Base-by-base conservation (phyloP, 768 basidiomycete species). In the Rhodocollybia butyracea region DNA sequence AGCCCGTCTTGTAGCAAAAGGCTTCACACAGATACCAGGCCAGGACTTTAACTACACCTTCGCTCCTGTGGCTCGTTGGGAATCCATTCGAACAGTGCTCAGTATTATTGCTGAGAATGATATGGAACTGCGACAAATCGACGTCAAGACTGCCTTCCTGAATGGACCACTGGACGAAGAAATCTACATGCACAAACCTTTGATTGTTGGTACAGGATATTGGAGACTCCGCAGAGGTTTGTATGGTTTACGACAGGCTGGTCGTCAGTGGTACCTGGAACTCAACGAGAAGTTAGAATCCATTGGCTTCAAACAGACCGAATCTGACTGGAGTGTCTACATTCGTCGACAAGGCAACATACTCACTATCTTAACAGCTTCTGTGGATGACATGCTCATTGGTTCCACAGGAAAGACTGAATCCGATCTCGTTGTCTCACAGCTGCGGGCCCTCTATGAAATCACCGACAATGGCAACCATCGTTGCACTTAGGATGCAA, bases 181-280 rank as follows among this genome's bases (percentile, higher is more conserved):
- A 2, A 71, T 76, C 46, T 76, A 70, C 59, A 72, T 76, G 69
- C 48, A 63, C 24, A 58, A 64, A 19, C 70, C 70, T 2, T 60
- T 54, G 0, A 40, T 56, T 21, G 26, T 54, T 21, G 53, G 53
- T 3, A 26, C 19, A 8, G 67, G 71, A 1, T 66, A 59, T 22
- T 48, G 54, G 45, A n/a, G 46, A 3, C 38, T 58, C 1, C 21
- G 36, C 22, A 54, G 46, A 21, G 54, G 53, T 4, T 42, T 58
- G 2, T 58, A 58, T 39, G 53, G 57, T 5, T 39, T 58, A 1
- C 55, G 55, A 26, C 57, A 58, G 22, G 42, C 57, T 29, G 57
- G 57, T 3, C 41, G 56, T 2, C 40, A 53, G 17, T n/a, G n/a
- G n/a, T n/a, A n/a, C n/a, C n/a, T n/a, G n/a, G 55, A 57, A 29